phyloP scores from a whole-genome alignment of 169 alveolate genomes.

The Plasmodium malariae region DNA sequence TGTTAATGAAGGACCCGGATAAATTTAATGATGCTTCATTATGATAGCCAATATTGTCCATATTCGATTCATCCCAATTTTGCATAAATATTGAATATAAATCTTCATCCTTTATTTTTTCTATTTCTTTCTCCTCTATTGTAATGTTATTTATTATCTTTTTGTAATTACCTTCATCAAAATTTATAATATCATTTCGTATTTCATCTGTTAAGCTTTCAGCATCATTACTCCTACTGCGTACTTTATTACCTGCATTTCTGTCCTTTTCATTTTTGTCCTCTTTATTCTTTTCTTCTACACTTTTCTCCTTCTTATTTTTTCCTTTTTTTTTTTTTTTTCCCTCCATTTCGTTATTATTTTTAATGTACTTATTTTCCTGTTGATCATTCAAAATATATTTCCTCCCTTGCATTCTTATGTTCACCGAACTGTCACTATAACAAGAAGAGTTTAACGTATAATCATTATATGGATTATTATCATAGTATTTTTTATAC shows the following conservation, averaged over 20 bases:
- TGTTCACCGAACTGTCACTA: slow-evolving; percentile 54
- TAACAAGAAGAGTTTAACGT: slow-evolving; percentile 25
- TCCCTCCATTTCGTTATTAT: background rate
- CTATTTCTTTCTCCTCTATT: slow-evolving; percentile 72
- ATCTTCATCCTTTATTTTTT: slow-evolving; percentile 73
- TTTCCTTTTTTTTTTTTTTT: background rate
- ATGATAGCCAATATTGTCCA: background rate
- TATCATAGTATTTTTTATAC: slow-evolving; percentile 16
- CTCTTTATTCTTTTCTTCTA: background rate
- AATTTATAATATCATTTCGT: slow-evolving; percentile 49
- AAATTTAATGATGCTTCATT: slow-evolving; percentile 1
- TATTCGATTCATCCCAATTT: slow-evolving; percentile 63
- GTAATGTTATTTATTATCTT: slow-evolving; percentile 55
- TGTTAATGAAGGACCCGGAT: slow-evolving; percentile 29
- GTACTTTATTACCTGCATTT: background rate
- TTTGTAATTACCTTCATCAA: slow-evolving; percentile 63
- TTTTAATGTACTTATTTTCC: background rate
- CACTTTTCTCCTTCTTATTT: background rate
- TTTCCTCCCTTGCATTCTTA: slow-evolving; percentile 1
- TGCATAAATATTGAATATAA: slow-evolving; percentile 76
- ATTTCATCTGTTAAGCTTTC: slow-evolving; percentile 14
- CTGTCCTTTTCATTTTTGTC: background rate
- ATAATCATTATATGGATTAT: slow-evolving; percentile 12
- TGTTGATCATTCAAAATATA: background rate
- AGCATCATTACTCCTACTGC: background rate